Evolutionary conservation across 1,284 basidiomycete species (phyloP).

Genomic region (Tylopilus sp.): DNA sequence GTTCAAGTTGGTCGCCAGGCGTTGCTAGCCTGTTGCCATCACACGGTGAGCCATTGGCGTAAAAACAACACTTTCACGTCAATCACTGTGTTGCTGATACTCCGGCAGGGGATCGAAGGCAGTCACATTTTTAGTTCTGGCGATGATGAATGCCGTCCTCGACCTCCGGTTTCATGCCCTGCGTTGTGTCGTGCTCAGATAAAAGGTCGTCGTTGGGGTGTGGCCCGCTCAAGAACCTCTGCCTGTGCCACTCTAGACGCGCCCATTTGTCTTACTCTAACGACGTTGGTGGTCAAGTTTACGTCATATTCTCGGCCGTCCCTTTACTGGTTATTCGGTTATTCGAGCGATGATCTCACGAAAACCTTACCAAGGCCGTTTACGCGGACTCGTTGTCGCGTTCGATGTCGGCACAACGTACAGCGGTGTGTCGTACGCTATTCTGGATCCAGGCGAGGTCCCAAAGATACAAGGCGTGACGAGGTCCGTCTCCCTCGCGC

Average conservation of each 20-base stretch:
- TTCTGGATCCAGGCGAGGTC: slow-evolving; percentile 45
- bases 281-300: slow-evolving; percentile 7
- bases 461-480: slow-evolving; percentile 47
- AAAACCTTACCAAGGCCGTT: slow-evolving; percentile 32
- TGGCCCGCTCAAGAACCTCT: slow-evolving; percentile 5
- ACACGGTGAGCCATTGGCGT: slow-evolving; percentile 2
- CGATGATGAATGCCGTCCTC: slow-evolving; percentile 12
- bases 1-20: not conserved
- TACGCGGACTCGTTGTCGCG: slow-evolving; percentile 44
- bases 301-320: slow-evolving; percentile 7
- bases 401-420: slow-evolving; percentile 54
- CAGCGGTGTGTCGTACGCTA: slow-evolving; percentile 46
- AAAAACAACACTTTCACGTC: not conserved
- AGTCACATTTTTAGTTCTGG: not conserved
- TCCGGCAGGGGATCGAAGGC: not conserved
- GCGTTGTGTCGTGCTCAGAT: slow-evolving; percentile 12
- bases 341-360: slow-evolving; percentile 29
- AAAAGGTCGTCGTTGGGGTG: slow-evolving; percentile 16
- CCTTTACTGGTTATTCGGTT: not conserved
- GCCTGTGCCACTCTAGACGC: not conserved
- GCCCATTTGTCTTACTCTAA: not conserved
- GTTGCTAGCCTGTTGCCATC: slow-evolving; percentile 2
- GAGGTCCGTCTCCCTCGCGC: slow-evolving; percentile 30
- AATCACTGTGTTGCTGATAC: slow-evolving; percentile 16
- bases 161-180: not conserved